Conservation (phyloP, 2,329 filamentous ascomycete genomes). For the Curvularia verruculosa region DNA sequence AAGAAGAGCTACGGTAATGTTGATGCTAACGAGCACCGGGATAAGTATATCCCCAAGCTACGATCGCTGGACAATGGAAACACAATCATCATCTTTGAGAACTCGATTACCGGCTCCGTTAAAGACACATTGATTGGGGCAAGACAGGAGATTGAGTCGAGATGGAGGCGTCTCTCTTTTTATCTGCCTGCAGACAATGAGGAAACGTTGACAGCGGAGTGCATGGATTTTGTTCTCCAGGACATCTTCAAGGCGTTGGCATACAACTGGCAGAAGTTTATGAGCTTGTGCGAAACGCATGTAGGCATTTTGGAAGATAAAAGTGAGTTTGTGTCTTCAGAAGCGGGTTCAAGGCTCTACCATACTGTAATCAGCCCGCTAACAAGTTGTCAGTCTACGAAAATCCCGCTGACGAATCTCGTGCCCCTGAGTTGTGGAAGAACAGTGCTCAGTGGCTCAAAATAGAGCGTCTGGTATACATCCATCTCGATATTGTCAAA, state of each 20-base stretch:
- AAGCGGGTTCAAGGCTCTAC: background rate
- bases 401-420: conserved; percentile 59
- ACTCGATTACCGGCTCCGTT: conserved; percentile 55
- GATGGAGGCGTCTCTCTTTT: conserved; percentile 61
- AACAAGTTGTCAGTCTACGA: conserved; percentile 52
- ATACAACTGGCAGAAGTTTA: conserved; percentile 54
- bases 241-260: conserved; percentile 58
- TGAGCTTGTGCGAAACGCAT: conserved; percentile 56
- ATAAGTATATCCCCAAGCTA: conserved; percentile 50
- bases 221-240: conserved; percentile 57
- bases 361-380: background rate
- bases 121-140: conserved; percentile 59
- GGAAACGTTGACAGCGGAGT: conserved; percentile 53
- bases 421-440: conserved; percentile 59
- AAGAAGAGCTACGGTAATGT: conserved; percentile 38
- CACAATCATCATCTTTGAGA: conserved; percentile 61
- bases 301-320: conserved; percentile 54
- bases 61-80: conserved; percentile 55
- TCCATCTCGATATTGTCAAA: conserved; percentile 56
- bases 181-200: conserved; percentile 55
- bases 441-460: conserved; percentile 60
- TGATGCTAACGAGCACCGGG: conserved; percentile 38
- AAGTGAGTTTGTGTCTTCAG: conserved; percentile 13
- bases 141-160: conserved; percentile 57
- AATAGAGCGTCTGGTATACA: conserved; percentile 58